Evolutionary conservation across 192 early-diverging fungal genomes (phyloP).

Genomic region (Backusella tarrabulga): DNA sequence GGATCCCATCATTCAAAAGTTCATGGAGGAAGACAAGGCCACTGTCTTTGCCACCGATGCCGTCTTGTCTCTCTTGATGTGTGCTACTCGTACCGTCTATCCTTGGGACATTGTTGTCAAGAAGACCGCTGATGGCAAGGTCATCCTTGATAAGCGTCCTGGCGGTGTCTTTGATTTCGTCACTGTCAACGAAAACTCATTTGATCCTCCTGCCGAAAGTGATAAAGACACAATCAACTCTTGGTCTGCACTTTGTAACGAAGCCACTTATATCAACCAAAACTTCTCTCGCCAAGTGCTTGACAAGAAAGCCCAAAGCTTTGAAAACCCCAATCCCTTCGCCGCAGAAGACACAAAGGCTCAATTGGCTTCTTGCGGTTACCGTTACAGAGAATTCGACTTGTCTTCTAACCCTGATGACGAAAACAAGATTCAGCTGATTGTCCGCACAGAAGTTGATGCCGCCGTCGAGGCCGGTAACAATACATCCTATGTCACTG

Average conservation of each 20-base stretch:
- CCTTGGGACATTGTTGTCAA: conserved; percentile 96
- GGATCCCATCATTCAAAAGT: conserved; percentile 78
- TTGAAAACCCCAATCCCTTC: conserved; percentile 80
- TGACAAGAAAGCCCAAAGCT: conserved; percentile 44
- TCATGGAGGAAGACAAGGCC: conserved; percentile 44
- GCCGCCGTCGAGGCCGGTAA: conserved; percentile 64
- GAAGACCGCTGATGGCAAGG: conserved; percentile 74
- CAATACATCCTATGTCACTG: conserved; percentile 54
- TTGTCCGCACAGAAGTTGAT: conserved; percentile 90
- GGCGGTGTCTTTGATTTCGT: conserved; percentile 80
- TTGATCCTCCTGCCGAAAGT: conserved; percentile 86
- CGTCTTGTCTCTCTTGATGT: conserved; percentile 91
- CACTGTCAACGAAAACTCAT: conserved; percentile 95
- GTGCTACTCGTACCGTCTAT: conserved; percentile 84
- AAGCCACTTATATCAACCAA: conserved; percentile 86
- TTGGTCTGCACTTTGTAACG: conserved; percentile 76
- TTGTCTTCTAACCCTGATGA: conserved; percentile 47
- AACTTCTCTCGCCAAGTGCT: conserved; percentile 84
- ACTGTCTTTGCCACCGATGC: conserved; percentile 90
- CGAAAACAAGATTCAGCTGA: conserved; percentile 61
- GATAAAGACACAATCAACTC: conserved; percentile 93
- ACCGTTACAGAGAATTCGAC: conserved; percentile 88
- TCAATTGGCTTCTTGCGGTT: conserved; percentile 64
- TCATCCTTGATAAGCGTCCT: conserved; percentile 91
- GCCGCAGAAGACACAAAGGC: conserved; percentile 44